Percentiles rank a stretch among this genome's conserved stretches.
Conservation (phyloP, 305 asterid genomes). For the Striga hermonthica region DNA sequence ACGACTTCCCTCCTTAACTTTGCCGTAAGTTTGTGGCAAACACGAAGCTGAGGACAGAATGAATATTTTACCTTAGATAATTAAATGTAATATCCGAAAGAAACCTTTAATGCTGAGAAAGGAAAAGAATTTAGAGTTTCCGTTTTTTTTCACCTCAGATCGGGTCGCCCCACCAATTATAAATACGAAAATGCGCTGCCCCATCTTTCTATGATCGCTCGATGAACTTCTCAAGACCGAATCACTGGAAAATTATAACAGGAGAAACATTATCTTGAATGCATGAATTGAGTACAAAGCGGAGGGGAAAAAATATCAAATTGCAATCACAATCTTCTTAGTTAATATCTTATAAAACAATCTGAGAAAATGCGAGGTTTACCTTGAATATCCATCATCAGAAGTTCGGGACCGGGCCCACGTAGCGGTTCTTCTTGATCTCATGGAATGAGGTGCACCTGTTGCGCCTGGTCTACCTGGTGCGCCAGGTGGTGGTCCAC, state of each 20-base stretch:
- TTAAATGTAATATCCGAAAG: conserved; percentile 7
- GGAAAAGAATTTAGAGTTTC: conserved; percentile 15
- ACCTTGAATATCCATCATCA: conserved; percentile 94
- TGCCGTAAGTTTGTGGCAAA: conserved; percentile 90
- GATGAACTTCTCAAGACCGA: conserved; percentile 54
- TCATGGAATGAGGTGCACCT: conserved; percentile 67
- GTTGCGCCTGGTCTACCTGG: conserved; percentile 48
- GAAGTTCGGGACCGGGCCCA: conserved; percentile 81
- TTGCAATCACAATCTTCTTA: conserved; percentile 2
- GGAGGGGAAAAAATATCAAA: background rate
- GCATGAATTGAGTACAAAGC: conserved; percentile 19
- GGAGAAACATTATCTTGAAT: conserved; percentile 26
- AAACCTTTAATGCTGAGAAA: conserved; percentile 6
- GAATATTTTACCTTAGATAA: conserved; percentile 24
- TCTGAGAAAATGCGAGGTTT: background rate
- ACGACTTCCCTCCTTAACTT: conserved; percentile 89
- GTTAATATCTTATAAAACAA: too few relatives aligned
- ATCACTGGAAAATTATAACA: conserved; percentile 51
- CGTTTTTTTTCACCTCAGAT: conserved; percentile 65
- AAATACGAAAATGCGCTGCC: conserved; percentile 82
- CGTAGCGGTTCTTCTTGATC: conserved; percentile 90
- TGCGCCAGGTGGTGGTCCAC: conserved; percentile 41
- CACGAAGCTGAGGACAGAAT: conserved; percentile 62
- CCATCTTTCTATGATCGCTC: conserved; percentile 74
- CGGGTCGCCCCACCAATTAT: conserved; percentile 95